Base-by-base conservation (phyloP, 257 asterid species). In the Perilla frutescens region DNA sequence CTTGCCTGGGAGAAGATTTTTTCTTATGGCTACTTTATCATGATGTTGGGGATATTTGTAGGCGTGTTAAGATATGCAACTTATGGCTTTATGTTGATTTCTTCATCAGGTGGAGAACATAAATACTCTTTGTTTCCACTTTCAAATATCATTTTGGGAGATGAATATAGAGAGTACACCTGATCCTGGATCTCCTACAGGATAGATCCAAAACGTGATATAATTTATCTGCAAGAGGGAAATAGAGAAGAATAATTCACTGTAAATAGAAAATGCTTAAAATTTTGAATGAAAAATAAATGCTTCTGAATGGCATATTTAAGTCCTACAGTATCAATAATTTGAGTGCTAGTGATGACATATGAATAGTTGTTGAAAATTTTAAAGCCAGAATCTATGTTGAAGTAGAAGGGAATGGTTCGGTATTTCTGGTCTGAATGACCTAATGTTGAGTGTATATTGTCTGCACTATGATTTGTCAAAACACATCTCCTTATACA, bases 301-400 rank as follows among this genome's bases (percentile, higher is more conserved):
- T 70, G 57, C 53, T 43, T 31, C 41, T 6, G 31, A 56, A 10
- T 5, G 55, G 32, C 74, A 39, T 12, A 26, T 56, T 32, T 20
- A 41, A 26, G 43, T 56, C 64, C 10, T 40, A 37, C 7, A 8
- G 14, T 61, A 7, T 26, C 11, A 1, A 56, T 56, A 26, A 29
- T 56, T 41, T 8, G 7, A 49, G 43, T 56, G 43, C 31, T 26
- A 29, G 41, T 34, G 57, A 54, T 58, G 66, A 31, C 58, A 36
- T 49, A 7, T 4, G 3, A 20, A n/a, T 10, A 8, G 53, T 11
- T 48, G 40, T 32, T 11, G 40, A 59, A 26, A 15, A 34, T 43
- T 9, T 56, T 65, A 71, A 56, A 43, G 69, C 66, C 49, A 57
- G 71, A 74, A 45, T 55, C 41, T 14, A 36, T 4, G 31, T 48